Conservation (phyloP, 169 alveolate species). For the Cryptosporidium muris region DNA sequence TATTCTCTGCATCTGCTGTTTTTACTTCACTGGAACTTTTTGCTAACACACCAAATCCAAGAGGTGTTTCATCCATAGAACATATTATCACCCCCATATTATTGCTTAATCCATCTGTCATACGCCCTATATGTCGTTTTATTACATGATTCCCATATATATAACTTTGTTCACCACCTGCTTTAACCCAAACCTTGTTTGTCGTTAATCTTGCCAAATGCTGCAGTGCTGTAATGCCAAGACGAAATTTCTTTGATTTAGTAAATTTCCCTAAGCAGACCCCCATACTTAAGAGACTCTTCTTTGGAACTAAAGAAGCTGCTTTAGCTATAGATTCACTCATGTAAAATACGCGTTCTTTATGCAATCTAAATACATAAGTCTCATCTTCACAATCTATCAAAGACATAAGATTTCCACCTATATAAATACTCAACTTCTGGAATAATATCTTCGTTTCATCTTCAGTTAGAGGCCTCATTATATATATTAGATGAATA, state of each 20-base stretch:
- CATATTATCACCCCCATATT: constrained; percentile 84
- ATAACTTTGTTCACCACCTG: constrained; percentile 91
- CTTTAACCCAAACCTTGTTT: constrained; percentile 92
- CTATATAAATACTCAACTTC: constrained; percentile 85
- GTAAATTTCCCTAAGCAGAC: constrained; percentile 92
- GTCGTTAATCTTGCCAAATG: constrained; percentile 89
- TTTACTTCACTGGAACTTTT: constrained; percentile 87
- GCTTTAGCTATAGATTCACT: constrained; percentile 80
- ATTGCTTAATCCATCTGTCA: constrained; percentile 87
- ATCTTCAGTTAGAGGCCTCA: constrained; percentile 90
- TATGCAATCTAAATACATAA: constrained; percentile 86
- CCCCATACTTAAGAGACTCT: constrained; percentile 86
- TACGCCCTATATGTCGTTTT: constrained; percentile 90
- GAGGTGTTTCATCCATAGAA: constrained; percentile 86
- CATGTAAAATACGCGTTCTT: constrained; percentile 85
- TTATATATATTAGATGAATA: constrained; percentile 7
- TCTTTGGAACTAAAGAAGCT: constrained; percentile 82
- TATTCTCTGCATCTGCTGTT: constrained; percentile 87
- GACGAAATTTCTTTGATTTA: constrained; percentile 88
- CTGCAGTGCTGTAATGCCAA: constrained; percentile 90
- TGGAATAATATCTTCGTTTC: constrained; percentile 86
- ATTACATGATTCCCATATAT: constrained; percentile 92
- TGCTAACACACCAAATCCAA: constrained; percentile 93
- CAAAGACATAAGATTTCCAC: constrained; percentile 83
- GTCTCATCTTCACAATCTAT: constrained; percentile 86